phyloP scores from a whole-genome alignment of 139 green algal species.

The Micractinium sp. region DNA sequence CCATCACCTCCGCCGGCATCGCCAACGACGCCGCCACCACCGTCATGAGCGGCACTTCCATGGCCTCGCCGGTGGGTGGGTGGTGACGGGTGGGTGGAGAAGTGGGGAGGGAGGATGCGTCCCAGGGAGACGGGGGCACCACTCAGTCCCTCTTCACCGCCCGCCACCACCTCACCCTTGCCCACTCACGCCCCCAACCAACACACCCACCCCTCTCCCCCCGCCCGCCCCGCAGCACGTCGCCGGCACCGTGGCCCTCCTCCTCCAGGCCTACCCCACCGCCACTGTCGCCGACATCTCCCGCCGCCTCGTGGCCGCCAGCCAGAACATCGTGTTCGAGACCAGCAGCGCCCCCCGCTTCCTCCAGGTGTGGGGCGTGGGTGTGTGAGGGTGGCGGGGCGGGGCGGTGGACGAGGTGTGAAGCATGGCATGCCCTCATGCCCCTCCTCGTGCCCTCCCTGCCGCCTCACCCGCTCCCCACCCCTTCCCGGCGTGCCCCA shows the following conservation, averaged over 20 bases:
- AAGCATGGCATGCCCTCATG: no score
- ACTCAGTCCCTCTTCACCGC: no score
- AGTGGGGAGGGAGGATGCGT: neutral
- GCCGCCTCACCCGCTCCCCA: neutral
- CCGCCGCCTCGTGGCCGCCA: neutral
- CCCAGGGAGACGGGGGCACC: no score
- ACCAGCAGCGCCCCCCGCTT: neutral
- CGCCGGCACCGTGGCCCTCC: slow-evolving; percentile 59
- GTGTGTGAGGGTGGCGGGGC: neutral
- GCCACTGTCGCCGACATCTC: neutral
- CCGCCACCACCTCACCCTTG: no score
- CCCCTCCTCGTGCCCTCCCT: no score
- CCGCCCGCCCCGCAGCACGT: slow-evolving; percentile 50
- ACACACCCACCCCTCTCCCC: neutral
- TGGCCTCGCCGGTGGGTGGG: slow-evolving; percentile 48
- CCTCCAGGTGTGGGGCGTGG: neutral
- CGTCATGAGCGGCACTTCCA: slow-evolving; percentile 53
- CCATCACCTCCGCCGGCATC: slow-evolving; percentile 14
- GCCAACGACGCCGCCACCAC: neutral
- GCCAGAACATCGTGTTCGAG: neutral
- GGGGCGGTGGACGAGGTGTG: no score
- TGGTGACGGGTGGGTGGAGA: neutral
- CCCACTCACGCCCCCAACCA: no score
- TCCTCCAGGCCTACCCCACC: slow-evolving; percentile 53
- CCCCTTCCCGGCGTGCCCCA: no score